Evolutionary conservation across 73 alveolate genomes (phyloP).

Genomic region (Symbiodinium pilosum): DNA sequence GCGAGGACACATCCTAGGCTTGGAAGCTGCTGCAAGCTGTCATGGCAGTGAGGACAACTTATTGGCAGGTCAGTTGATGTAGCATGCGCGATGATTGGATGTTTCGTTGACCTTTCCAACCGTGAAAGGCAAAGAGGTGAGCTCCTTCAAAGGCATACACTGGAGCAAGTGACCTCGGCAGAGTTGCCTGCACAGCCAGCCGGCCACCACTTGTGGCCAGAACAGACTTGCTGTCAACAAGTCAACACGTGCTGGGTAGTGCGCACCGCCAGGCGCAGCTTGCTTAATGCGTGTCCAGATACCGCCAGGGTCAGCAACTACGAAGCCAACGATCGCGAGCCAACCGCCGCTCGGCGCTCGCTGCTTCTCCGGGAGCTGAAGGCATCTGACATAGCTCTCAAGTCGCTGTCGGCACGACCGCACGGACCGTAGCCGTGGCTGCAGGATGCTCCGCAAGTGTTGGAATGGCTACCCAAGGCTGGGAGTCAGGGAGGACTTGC

Average conservation of each 20-base stretch:
- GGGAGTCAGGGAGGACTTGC: neutral
- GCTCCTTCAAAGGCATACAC: conserved; percentile 88
- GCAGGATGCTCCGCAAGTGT: neutral
- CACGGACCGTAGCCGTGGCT: neutral
- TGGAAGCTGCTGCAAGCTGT: neutral
- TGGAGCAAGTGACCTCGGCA: conserved; percentile 67
- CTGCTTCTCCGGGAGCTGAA: conserved; percentile 54
- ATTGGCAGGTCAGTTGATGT: too few relatives aligned
- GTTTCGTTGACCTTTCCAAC: neutral
- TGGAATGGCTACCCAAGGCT: neutral
- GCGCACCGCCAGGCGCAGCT: too few relatives aligned
- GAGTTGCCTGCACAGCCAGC: neutral
- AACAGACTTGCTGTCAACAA: too few relatives aligned
- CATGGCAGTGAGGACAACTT: too few relatives aligned
- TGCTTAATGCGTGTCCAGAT: too few relatives aligned
- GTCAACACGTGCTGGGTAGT: too few relatives aligned
- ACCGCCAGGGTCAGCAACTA: conserved; percentile 92
- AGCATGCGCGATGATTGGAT: neutral
- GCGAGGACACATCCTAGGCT: conserved; percentile 79
- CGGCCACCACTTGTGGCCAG: too few relatives aligned
- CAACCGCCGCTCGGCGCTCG: conserved; percentile 39
- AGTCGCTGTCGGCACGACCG: too few relatives aligned
- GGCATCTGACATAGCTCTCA: too few relatives aligned
- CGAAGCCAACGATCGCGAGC: conserved; percentile 84
- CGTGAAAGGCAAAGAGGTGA: conserved; percentile 29